phyloP scores from a whole-genome alignment of 208 protist genomes.

The Borovskyia barvae region DNA sequence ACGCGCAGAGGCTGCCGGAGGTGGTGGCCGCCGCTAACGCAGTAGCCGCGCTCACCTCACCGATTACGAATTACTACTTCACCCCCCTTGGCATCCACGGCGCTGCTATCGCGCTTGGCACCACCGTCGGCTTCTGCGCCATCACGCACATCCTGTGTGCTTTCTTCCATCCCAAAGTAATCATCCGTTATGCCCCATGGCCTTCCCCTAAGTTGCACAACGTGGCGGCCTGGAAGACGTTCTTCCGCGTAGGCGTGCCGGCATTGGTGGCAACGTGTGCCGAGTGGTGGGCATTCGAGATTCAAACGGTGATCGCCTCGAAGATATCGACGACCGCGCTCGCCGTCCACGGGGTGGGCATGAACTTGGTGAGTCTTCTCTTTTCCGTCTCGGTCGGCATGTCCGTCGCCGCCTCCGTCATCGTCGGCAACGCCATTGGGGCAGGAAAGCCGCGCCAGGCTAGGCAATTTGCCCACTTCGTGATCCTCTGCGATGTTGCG shows the following conservation, averaged over 20 bases:
- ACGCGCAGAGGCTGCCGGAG: conserved; percentile 49
- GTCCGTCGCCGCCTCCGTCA: conserved; percentile 56
- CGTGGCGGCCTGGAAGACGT: conserved; percentile 38
- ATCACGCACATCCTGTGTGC: conserved; percentile 33
- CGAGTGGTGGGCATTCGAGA: conserved; percentile 81
- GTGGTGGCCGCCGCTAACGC: conserved; percentile 51
- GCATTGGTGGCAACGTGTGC: conserved; percentile 57
- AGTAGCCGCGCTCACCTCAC: conserved; percentile 44
- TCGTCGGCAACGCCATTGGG: conserved; percentile 68
- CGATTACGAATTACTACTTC: conserved; percentile 56
- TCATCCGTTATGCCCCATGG: conserved; percentile 51
- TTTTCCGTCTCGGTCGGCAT: conserved; percentile 70
- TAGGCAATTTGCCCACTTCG: conserved; percentile 51
- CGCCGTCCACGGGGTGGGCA: conserved; percentile 50
- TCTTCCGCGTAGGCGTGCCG: conserved; percentile 54
- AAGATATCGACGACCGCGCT: conserved; percentile 41
- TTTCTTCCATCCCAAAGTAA: conserved; percentile 52
- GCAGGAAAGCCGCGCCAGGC: conserved; percentile 34
- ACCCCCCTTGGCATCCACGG: conserved; percentile 54
- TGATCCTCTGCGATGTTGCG: conserved; percentile 45
- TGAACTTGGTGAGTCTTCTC: conserved; percentile 52
- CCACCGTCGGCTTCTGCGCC: conserved; percentile 34
- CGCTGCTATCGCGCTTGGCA: conserved; percentile 36
- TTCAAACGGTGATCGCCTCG: conserved; percentile 53
- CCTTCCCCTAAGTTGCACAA: conserved; percentile 46